Evolutionary conservation across 352 stramenopile genomes (phyloP), one percentile per base, ranked within the genome.

Genomic region (Pelagophyceae sp.): DNA sequence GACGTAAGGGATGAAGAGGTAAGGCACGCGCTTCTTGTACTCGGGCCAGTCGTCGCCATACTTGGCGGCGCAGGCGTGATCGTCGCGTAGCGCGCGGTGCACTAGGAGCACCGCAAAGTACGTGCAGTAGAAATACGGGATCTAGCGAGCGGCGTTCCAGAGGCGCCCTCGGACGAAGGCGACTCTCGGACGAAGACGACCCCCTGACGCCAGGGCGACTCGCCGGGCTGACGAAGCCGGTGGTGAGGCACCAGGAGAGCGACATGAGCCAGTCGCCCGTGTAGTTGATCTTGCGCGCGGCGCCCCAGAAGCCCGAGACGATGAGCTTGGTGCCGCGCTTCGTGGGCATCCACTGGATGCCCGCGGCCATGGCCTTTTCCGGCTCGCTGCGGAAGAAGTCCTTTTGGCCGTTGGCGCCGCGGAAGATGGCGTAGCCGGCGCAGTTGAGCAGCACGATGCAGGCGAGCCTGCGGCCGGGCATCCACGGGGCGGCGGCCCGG

Each of bases 91-190:
- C 6, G 87, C 89, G 76, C 91, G 86, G 83, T 97, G 92, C 33
- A 95, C 80, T 15, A 97, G 82, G 11, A 97, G 82, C 35, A 96
- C 84, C 1, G 83, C 80, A 84, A 97, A 97, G 78, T 96, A 97
- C 54, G 94, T 87, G n/a, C 86, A 85, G 82, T 97, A 96, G 82
- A 93, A 96, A 77, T 96, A 96, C 1, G 91, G 89, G 32, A 97
- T 83, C 45, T 54, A 17, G 81, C 78, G 64, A 63, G 80, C 31
- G 65, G 23, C 11, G 45, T 23, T 54, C 45, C 11, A 23, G 23
- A 54, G 23, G 11, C 23, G 45, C 23, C 23, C 45, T 54, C 45
- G n/a, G n/a, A n/a, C n/a, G n/a, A n/a, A n/a, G n/a, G n/a, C n/a
- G n/a, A n/a, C n/a, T n/a, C n/a, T n/a, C n/a, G n/a, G n/a, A n/a